Conservation (phyloP, 257 asterid species). For the Mitragyna speciosa region DNA sequence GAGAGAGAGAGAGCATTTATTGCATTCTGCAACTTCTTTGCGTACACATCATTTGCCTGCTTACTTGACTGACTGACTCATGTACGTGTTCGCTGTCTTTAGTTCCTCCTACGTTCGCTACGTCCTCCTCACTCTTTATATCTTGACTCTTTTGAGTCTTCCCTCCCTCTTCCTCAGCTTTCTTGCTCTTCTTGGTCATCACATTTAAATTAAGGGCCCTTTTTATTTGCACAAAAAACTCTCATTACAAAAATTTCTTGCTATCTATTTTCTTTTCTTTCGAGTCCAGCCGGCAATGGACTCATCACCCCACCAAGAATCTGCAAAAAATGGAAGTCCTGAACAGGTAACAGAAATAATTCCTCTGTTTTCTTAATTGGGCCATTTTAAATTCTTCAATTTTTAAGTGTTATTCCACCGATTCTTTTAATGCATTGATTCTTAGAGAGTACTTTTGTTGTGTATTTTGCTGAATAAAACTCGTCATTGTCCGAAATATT, state of each 20-base stretch:
- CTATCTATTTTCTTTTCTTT: background rate
- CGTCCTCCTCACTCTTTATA: background rate
- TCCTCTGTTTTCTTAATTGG: background rate
- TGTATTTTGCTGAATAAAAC: background rate
- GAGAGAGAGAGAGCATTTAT: slow-evolving; percentile 15
- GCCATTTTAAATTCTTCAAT: background rate
- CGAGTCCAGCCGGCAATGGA: slow-evolving; percentile 5
- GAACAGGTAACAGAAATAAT: slow-evolving; percentile 5
- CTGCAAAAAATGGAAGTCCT: slow-evolving; percentile 1
- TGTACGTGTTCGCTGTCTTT: background rate
- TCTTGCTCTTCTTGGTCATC: background rate
- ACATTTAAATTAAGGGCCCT: background rate
- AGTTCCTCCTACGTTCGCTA: slow-evolving; percentile 7
- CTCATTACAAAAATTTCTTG: background rate
- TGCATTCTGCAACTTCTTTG: slow-evolving; percentile 27
- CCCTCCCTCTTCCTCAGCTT: background rate
- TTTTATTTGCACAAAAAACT: background rate
- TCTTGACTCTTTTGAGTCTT: background rate
- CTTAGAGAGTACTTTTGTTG: background rate
- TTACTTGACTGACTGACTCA: background rate
- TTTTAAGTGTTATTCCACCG: background rate
- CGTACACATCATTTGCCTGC: slow-evolving; percentile 18
- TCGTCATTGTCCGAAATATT: background rate
- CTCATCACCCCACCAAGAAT: slow-evolving; percentile 15
- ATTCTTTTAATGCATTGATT: background rate